Evolutionary conservation across 805 yeast species (phyloP), one percentile per base, ranked within the genome.

Genomic region (Clavispora asparagi): DNA sequence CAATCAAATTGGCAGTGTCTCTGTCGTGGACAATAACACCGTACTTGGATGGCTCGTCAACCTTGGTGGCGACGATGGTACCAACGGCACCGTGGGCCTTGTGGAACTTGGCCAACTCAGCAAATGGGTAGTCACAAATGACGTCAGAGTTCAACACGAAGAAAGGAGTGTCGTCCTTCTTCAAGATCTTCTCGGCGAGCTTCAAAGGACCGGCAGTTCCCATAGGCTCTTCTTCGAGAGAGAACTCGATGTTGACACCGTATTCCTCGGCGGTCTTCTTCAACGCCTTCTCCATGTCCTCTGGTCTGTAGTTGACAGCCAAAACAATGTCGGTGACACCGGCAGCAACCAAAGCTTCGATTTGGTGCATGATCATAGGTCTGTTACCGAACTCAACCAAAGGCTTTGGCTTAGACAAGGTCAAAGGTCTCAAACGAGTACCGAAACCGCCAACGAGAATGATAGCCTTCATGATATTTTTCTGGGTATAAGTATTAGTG

Each of bases 391-490:
- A 94, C 76, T 92, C 98, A 55, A 91, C 97, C 71, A 91, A 79
- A 43, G 98, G 98, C 76, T 91, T 91, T 70, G 98, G 98, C 55
- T 85, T 80, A 49, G 97, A 89, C 61, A 91, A 77, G 53, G 98
- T 91, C 64, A 94, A 79, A 53, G 99, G 99, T 82, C 99, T 91
- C 78, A 94, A 86, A 78, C 99, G 94, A 65, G 99, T 94, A 80
- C 99, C 99, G 79, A 91, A 94, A 73, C 99, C 99, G 68, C 99
- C 99, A 62, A 92, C 98, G 70, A 92, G 84, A 80, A 92, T 92
- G 73, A 92, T 83, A 68, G 96, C 97, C 79, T 90, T 90, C 97
- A 90, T 89, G 55, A 36, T 68, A 46, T 39, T 23, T 90, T 88
- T 33, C 12, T 33, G 37, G 35, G 17, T 31, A 31, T 16, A 23